Percentiles rank a stretch among this genome's conserved stretches.
phyloP scores from a whole-genome alignment of 495 filamentous ascomycete species.

The Trypethelium eluteriae region DNA sequence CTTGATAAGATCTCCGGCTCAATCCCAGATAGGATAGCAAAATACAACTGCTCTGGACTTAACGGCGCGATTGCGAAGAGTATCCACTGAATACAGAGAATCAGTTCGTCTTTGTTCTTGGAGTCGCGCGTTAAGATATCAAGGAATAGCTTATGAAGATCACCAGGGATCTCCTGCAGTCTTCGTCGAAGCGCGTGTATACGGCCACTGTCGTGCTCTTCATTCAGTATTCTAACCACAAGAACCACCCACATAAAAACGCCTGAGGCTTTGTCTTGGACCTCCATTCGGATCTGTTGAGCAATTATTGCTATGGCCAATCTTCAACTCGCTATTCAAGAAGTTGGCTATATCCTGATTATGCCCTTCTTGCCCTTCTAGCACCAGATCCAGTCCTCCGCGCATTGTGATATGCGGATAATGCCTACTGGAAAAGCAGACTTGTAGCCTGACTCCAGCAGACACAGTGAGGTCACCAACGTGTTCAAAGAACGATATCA shows the following conservation, averaged over 20 bases:
- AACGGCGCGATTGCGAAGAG: slow-evolving; percentile 20
- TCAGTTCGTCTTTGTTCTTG: slow-evolving; percentile 2
- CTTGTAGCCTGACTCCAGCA: slow-evolving; percentile 1
- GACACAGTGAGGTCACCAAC: slow-evolving; percentile 8
- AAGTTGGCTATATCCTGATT: slow-evolving; percentile 22
- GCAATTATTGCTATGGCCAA: neutral
- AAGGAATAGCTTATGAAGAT: slow-evolving; percentile 16
- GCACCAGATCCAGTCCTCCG: slow-evolving; percentile 10
- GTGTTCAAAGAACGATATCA: slow-evolving; percentile 26
- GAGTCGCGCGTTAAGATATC: slow-evolving; percentile 14
- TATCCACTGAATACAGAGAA: slow-evolving; percentile 23
- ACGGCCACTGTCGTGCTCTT: slow-evolving; percentile 19
- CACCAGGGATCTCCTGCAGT: slow-evolving; percentile 15
- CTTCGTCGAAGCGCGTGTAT: slow-evolving; percentile 11
- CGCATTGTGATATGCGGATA: slow-evolving; percentile 24
- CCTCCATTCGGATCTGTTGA: neutral
- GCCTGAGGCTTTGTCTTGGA: slow-evolving; percentile 22
- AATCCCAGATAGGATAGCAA: neutral
- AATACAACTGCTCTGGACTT: slow-evolving; percentile 10
- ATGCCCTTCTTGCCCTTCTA: slow-evolving; percentile 20
- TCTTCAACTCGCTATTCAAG: slow-evolving; percentile 13
- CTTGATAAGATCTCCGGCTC: neutral
- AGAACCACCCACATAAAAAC: slow-evolving; percentile 30
- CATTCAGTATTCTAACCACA: slow-evolving; percentile 21
- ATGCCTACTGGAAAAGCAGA: slow-evolving; percentile 28